Evolutionary conservation across 352 stramenopile species (phyloP).

Genomic region (Globisporangium camurandrum): DNA sequence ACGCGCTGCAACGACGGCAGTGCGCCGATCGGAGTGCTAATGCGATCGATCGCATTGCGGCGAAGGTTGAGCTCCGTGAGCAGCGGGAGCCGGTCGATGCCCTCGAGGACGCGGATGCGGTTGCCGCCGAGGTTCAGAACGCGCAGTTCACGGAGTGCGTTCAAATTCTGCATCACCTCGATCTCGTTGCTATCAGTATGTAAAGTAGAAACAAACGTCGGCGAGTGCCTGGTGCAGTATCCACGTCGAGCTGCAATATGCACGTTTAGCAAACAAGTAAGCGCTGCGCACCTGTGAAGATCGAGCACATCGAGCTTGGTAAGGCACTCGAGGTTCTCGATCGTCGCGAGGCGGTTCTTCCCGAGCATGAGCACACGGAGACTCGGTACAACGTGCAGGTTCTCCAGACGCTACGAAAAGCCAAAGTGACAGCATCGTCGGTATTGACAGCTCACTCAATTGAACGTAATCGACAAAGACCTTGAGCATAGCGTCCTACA

Average conservation of each 20-base stretch:
- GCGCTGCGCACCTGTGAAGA: constrained; percentile 59
- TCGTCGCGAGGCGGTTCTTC: constrained; percentile 76
- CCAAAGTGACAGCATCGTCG: no score
- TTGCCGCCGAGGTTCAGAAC: constrained; percentile 91
- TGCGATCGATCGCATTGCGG: constrained; percentile 64
- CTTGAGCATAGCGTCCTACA: neutral
- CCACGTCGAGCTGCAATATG: no score
- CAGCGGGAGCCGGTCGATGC: constrained; percentile 65
- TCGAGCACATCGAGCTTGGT: constrained; percentile 90
- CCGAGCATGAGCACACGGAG: constrained; percentile 90
- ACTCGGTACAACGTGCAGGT: constrained; percentile 74
- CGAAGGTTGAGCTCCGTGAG: constrained; percentile 89
- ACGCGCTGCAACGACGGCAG: constrained; percentile 79
- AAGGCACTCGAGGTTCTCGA: constrained; percentile 80
- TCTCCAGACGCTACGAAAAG: constrained; percentile 59
- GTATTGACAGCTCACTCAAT: no score
- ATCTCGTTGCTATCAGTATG: constrained; percentile 71
- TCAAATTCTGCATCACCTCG: constrained; percentile 78
- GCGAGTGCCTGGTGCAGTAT: no score
- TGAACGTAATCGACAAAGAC: no score
- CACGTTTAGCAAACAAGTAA: no score
- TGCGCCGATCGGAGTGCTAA: constrained; percentile 49
- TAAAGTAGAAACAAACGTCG: no score
- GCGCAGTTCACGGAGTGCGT: constrained; percentile 75
- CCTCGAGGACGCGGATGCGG: constrained; percentile 62